phyloP scores from a whole-genome alignment of 768 basidiomycete genomes.

The Hemileccinum rubropunctum region DNA sequence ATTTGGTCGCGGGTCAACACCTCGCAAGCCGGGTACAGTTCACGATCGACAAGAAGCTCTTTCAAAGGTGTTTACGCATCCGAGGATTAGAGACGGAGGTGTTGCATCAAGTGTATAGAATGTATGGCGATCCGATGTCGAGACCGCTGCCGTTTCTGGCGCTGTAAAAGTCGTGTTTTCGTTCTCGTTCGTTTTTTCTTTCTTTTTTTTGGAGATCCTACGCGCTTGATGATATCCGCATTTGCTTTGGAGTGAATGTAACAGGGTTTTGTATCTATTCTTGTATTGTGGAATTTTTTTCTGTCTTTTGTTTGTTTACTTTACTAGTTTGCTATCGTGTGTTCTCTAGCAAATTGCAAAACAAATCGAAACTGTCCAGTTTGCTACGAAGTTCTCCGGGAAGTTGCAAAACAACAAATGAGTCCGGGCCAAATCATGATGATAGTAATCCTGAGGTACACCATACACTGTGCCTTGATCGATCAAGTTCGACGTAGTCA shows the following conservation, averaged over 20 bases:
- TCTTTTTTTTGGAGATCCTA: background rate
- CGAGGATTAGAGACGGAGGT: slow-evolving; percentile 59
- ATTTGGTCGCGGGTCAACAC: slow-evolving; percentile 79
- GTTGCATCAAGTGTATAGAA: slow-evolving; percentile 46
- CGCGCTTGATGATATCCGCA: slow-evolving; percentile 8
- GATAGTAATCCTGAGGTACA: too few relatives aligned
- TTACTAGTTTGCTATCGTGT: too few relatives aligned
- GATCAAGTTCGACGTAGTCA: too few relatives aligned
- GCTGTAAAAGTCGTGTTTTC: slow-evolving; percentile 8
- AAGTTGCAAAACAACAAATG: too few relatives aligned
- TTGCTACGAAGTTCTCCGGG: too few relatives aligned
- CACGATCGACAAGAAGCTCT: slow-evolving; percentile 70
- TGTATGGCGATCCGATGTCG: slow-evolving; percentile 31
- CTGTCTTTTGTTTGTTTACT: background rate
- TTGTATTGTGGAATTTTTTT: slow-evolving; percentile 16
- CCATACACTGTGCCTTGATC: too few relatives aligned
- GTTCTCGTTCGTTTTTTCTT: background rate
- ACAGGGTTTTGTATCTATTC: slow-evolving; percentile 24
- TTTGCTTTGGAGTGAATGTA: slow-evolving; percentile 19
- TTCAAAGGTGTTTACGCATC: slow-evolving; percentile 70
- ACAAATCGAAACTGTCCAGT: too few relatives aligned
- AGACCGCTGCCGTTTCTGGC: slow-evolving; percentile 20
- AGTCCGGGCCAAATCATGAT: too few relatives aligned
- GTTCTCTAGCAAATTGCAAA: too few relatives aligned
- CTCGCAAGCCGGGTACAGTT: slow-evolving; percentile 71